These are phyloP conservation scores for Calonectria pteridis DNA, from an alignment of 2,329 filamentous ascomycete genomes.

Conservation along the genomic window DNA sequence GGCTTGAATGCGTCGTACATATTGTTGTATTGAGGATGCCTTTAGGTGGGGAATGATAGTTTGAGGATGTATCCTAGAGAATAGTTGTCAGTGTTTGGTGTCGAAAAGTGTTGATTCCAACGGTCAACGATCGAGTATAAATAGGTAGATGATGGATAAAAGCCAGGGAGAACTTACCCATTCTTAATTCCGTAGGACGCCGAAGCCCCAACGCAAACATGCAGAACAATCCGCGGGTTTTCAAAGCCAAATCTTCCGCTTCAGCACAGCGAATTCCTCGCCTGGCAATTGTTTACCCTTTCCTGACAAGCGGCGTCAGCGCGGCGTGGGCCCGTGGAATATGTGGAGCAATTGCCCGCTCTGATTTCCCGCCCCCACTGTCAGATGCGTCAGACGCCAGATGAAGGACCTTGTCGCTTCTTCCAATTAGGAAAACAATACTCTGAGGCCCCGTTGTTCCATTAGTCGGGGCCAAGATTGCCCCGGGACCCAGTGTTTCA, in stretches of 20 bases:
- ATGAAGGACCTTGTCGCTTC: not conserved
- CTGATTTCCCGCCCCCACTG: slow-evolving; percentile 1
- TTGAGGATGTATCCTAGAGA: not conserved
- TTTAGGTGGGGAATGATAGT: not conserved
- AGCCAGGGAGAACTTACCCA: not conserved
- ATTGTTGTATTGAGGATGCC: not conserved
- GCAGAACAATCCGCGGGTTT: not conserved
- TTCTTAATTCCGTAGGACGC: not conserved
- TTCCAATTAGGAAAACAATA: not conserved
- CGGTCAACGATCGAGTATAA: not conserved
- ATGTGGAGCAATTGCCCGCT: not conserved
- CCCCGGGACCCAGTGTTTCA: not conserved
- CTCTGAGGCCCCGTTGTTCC: not conserved
- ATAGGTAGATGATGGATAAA: not conserved
- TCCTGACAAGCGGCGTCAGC: not conserved
- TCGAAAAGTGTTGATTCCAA: not conserved
- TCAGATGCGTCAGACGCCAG: not conserved
- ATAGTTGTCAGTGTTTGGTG: not conserved
- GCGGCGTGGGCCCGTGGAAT: not conserved
- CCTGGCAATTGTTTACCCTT: not conserved
- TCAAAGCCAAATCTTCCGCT: not conserved
- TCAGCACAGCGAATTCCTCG: not conserved
- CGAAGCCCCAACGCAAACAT: not conserved
- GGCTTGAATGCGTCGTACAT: slow-evolving; percentile 25
- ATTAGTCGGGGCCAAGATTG: not conserved